A percentile compares a stretch with the other conserved stretches of the same genome.
Evolutionary conservation across 139 green algal species (phyloP).

Genomic region (Microglena sp.): DNA sequence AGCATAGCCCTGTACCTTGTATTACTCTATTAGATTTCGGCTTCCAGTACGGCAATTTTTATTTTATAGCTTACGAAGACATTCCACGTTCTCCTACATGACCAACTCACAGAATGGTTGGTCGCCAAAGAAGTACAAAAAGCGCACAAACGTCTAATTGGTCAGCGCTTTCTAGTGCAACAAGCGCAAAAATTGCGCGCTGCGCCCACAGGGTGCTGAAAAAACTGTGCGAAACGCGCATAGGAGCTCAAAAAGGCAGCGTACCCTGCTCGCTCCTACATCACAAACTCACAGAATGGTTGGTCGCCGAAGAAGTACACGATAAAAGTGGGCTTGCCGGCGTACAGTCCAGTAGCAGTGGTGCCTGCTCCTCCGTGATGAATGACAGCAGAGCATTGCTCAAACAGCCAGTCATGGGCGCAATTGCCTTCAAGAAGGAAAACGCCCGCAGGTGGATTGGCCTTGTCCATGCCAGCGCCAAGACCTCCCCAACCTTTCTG

Average conservation of each 20-base stretch:
- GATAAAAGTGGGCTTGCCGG: slow-evolving; percentile 52
- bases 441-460: background rate
- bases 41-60: too few relatives aligned
- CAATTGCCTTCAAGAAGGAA: slow-evolving; percentile 7
- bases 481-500: slow-evolving; percentile 17
- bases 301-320: slow-evolving; percentile 66
- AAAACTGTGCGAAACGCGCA: too few relatives aligned
- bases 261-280: too few relatives aligned
- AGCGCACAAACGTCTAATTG: too few relatives aligned
- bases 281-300: slow-evolving; percentile 64
- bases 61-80: too few relatives aligned
- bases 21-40: too few relatives aligned
- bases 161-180: too few relatives aligned
- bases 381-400: slow-evolving; percentile 32
- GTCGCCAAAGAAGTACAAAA: slow-evolving; percentile 64
- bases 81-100: too few relatives aligned
- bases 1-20: too few relatives aligned
- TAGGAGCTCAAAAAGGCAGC: too few relatives aligned
- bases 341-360: slow-evolving; percentile 40
- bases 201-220: too few relatives aligned
- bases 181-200: too few relatives aligned
- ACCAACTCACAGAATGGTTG: slow-evolving; percentile 69
- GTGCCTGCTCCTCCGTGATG: slow-evolving; percentile 75
- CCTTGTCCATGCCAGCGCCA: slow-evolving; percentile 3
- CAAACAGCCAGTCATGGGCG: slow-evolving; percentile 25